A percentile compares a stretch with the other conserved stretches of the same genome.
phyloP scores from a whole-genome alignment of 306 rosid species.

The Quercus wislizeni region DNA sequence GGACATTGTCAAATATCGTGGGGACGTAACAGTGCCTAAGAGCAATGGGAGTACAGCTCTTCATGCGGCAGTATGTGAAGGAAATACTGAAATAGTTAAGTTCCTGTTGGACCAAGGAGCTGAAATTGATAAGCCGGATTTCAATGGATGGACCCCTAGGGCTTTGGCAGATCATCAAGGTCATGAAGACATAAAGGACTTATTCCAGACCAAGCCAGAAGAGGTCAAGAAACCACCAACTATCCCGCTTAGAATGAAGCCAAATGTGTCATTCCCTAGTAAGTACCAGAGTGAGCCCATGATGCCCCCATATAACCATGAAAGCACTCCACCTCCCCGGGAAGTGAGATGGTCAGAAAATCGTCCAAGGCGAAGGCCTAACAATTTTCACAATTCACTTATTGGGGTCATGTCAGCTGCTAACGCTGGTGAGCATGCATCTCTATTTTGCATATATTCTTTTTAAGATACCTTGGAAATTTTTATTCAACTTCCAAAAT shows the following conservation, averaged over 20 bases:
- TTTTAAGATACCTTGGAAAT: not conserved
- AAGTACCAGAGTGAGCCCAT: conserved; percentile 44
- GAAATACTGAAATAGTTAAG: conserved; percentile 43
- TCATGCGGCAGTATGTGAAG: conserved; percentile 55
- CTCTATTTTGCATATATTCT: not conserved
- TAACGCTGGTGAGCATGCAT: conserved; percentile 33
- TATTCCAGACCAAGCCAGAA: conserved; percentile 27
- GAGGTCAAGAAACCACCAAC: not conserved
- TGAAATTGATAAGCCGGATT: conserved; percentile 38
- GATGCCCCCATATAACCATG: conserved; percentile 15
- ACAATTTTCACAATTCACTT: conserved; percentile 49
- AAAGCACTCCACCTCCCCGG: conserved; percentile 10
- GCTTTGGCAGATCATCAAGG: conserved; percentile 53
- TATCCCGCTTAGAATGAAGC: conserved; percentile 14
- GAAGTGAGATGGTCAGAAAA: conserved; percentile 10
- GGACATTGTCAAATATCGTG: conserved; percentile 28
- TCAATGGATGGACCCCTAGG: conserved; percentile 57
- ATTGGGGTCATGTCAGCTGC: conserved; percentile 59
- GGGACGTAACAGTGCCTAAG: conserved; percentile 41
- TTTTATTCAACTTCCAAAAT: not conserved
- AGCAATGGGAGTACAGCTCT: conserved; percentile 50
- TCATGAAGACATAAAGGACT: conserved; percentile 41
- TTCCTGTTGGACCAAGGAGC: conserved; percentile 59
- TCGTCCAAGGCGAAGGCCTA: conserved; percentile 31
- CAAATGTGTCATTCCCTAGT: not conserved